A percentile compares a stretch with the other conserved stretches of the same genome.
Conservation (phyloP, 2,329 filamentous ascomycete genomes). For the Aurifilum marmelostoma region DNA sequence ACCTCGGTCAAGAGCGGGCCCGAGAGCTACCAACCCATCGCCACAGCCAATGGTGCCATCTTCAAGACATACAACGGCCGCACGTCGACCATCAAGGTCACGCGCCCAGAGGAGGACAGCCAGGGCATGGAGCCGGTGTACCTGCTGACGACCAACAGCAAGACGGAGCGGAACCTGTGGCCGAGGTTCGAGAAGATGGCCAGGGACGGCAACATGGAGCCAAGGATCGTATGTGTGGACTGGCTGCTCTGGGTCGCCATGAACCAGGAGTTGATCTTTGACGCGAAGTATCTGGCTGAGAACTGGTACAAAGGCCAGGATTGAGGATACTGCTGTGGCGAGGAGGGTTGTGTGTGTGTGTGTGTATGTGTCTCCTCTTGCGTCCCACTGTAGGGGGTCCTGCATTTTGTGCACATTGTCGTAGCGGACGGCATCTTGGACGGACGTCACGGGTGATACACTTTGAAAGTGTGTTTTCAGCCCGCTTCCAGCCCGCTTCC, state of each 20-base stretch:
- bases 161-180: conserved; percentile 77
- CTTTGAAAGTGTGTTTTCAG: background rate
- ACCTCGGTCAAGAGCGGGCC: conserved; percentile 77
- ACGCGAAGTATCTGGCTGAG: conserved; percentile 62
- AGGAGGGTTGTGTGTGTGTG: conserved; percentile 32
- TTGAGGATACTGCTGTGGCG: conserved; percentile 5
- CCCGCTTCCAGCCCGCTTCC: background rate
- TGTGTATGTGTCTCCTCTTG: background rate
- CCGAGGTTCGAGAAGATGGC: conserved; percentile 79
- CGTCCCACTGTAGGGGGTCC: background rate
- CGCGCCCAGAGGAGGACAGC: conserved; percentile 63
- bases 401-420: background rate
- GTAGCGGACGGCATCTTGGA: background rate
- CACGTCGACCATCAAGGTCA: conserved; percentile 67
- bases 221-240: conserved; percentile 80
- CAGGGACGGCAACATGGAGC: conserved; percentile 74
- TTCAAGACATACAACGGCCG: conserved; percentile 78
- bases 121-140: conserved; percentile 75
- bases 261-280: conserved; percentile 77
- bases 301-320: conserved; percentile 43
- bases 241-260: conserved; percentile 92
- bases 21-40: conserved; percentile 84
- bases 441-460: background rate
- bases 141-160: conserved; percentile 71
- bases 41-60: conserved; percentile 83